A percentile compares a stretch with the other conserved stretches of the same genome.
Conservation (phyloP, 1,139 yeast species). For the Hansenula sp. region DNA sequence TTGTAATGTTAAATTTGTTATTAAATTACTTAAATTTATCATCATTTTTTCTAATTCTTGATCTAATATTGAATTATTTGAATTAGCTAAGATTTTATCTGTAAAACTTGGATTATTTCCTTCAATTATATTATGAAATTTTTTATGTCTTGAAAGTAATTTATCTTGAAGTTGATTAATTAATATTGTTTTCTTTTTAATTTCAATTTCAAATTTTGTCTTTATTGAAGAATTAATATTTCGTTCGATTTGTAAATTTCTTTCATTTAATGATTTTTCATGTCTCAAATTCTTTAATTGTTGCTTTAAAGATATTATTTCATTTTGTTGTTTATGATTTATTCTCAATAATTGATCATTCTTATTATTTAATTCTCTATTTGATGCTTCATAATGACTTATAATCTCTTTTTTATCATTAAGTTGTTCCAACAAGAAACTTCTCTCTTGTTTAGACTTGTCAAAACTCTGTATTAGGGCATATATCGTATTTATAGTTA, state of each 20-base stretch:
- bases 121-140: slow-evolving; percentile 6
- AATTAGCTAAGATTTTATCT: too few relatives aligned
- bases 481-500: slow-evolving; percentile 38
- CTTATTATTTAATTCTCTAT: slow-evolving; percentile 6
- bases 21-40: slow-evolving; percentile 34
- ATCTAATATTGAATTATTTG: slow-evolving; percentile 16
- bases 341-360: slow-evolving; percentile 6
- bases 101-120: not conserved
- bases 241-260: slow-evolving; percentile 13
- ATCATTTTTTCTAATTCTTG: slow-evolving; percentile 37
- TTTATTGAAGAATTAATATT: slow-evolving; percentile 31
- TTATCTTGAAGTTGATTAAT: slow-evolving; percentile 37
- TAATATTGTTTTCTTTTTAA: slow-evolving; percentile 34
- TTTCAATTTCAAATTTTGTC: slow-evolving; percentile 37
- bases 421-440: slow-evolving; percentile 24
- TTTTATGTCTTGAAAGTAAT: slow-evolving; percentile 28
- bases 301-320: slow-evolving; percentile 4
- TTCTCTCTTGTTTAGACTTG: slow-evolving; percentile 28
- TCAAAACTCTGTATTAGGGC: slow-evolving; percentile 38
- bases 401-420: slow-evolving; percentile 21
- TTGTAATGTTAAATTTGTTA: slow-evolving; percentile 37
- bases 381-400: slow-evolving; percentile 17
- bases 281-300: slow-evolving; percentile 1
- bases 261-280: slow-evolving; percentile 5
- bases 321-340: slow-evolving; percentile 7